Base-by-base conservation (phyloP, 2,329 filamentous ascomycete genomes). In the Monilinia laxa region DNA sequence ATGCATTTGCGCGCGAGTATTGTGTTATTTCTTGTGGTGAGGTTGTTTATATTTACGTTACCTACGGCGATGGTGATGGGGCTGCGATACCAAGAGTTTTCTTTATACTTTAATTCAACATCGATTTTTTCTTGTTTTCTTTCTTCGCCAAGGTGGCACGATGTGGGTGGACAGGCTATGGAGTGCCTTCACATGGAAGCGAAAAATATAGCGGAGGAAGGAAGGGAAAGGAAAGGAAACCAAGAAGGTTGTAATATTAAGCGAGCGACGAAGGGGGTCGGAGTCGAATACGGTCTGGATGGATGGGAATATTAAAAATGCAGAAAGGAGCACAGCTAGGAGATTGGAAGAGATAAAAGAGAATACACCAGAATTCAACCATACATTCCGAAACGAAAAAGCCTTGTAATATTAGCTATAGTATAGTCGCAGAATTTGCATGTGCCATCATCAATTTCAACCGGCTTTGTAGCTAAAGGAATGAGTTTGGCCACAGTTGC, bases 21-120 rank as follows among this genome's bases (percentile, higher is more conserved):
- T 56, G 31, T 31, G 42, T 25, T 65, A 11, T 42, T 64, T 42
- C 35, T 58, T 28, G 42, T 40, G 16, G 42, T 35, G 28, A 38
- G 40, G 42, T 40, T 64, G 40, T 47, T 64, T 54, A 42, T 31
- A 42, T 64, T 56, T 64, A 64, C 42, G 62, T 64, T 64, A 64
- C 40, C n/a, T 64, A 64, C 52, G 42, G 59, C 53, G 53, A 35
- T 31, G 53, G 53, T 25, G 51, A 53, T 31, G 40, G 70, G 40
- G 70, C 70, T 71, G 72, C 71, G 73, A 74, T 74, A 74, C 73
- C 73, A 74, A 68, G 45, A 59, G 68, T 68, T 68, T 71, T 65
- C 25, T 51, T 58, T 64, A 54, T 52, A 45, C 51, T 58, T 52
- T 64, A 55, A 55, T 64, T 23, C 51, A 55, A 40, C 25, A 47